Percentiles rank a stretch among this genome's conserved stretches.
Conservation (phyloP, 345 rosid species). For the Arabidopsis suecica region DNA sequence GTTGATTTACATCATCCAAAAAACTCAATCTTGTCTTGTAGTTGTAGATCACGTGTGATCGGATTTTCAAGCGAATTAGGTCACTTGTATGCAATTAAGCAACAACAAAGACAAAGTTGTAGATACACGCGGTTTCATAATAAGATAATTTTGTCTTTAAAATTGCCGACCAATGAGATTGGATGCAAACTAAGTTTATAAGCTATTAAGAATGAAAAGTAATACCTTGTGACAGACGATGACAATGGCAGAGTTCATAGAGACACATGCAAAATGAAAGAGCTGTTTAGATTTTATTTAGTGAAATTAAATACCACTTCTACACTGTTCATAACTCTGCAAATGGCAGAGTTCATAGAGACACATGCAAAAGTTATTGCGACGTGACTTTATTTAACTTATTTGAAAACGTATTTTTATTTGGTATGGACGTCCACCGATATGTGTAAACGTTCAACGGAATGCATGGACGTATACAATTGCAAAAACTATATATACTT, state of each 20-base stretch:
- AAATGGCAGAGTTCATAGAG: conserved; percentile 5
- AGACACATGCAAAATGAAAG: not conserved
- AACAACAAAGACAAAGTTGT: not conserved
- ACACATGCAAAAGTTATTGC: conserved; percentile 12
- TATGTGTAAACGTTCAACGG: not conserved
- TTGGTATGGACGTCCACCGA: not conserved
- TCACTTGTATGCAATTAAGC: not conserved
- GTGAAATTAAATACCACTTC: not conserved
- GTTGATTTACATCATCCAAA: no score
- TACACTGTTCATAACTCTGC: conserved; percentile 2
- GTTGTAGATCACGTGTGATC: not conserved
- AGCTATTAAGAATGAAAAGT: no score
- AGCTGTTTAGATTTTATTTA: not conserved
- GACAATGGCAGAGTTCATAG: conserved; percentile 4
- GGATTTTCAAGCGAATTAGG: not conserved
- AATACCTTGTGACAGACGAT: no score
- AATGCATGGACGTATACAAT: not conserved
- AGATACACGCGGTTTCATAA: not conserved
- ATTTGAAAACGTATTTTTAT: not conserved
- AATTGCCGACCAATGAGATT: not conserved
- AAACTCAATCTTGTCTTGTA: no score
- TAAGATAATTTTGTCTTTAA: no score
- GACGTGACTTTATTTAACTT: not conserved
- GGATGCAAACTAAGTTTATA: not conserved
- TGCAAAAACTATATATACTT: not conserved